Evolutionary conservation across 371 early-diverging fungal genomes (phyloP).

Genomic region (Rhizopus delemar): DNA sequence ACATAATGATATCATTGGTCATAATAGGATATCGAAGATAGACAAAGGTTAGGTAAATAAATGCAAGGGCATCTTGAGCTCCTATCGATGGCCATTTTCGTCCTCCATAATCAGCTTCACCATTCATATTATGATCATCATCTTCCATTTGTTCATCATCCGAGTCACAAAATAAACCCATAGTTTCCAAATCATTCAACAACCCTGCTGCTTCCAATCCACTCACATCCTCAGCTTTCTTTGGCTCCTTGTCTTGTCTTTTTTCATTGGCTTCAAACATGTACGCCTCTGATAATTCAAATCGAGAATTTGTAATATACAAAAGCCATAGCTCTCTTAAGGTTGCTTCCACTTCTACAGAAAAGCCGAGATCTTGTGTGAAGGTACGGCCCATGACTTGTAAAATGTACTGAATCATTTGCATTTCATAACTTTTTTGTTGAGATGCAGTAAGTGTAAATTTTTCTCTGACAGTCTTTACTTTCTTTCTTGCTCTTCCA

Average conservation of each 20-base stretch:
- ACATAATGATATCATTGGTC: slow-evolving; percentile 26
- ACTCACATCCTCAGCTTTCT: background rate
- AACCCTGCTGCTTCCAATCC: background rate
- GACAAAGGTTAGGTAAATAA: slow-evolving; percentile 35
- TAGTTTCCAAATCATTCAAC: too few relatives aligned
- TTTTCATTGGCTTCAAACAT: slow-evolving; percentile 18
- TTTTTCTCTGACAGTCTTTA: background rate
- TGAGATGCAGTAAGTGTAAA: slow-evolving; percentile 1
- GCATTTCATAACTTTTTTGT: slow-evolving; percentile 16
- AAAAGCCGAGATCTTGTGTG: slow-evolving; percentile 33
- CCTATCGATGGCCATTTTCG: slow-evolving; percentile 14
- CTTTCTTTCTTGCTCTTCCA: background rate
- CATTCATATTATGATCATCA: background rate
- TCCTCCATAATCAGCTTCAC: background rate
- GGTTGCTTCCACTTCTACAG: slow-evolving; percentile 32
- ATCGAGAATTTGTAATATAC: slow-evolving; percentile 21
- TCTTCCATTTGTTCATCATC: slow-evolving; percentile 11
- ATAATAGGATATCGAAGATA: slow-evolving; percentile 36
- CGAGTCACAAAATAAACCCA: too few relatives aligned
- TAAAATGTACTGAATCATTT: slow-evolving; percentile 24
- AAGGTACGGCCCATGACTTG: slow-evolving; percentile 25
- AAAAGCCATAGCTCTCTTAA: slow-evolving; percentile 42
- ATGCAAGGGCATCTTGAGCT: slow-evolving; percentile 13
- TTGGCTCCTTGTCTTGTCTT: background rate
- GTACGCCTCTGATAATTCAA: slow-evolving; percentile 15